These are phyloP conservation scores for Clavispora santaluciae DNA, from an alignment of 805 yeast genomes.

Conservation along the genomic window DNA sequence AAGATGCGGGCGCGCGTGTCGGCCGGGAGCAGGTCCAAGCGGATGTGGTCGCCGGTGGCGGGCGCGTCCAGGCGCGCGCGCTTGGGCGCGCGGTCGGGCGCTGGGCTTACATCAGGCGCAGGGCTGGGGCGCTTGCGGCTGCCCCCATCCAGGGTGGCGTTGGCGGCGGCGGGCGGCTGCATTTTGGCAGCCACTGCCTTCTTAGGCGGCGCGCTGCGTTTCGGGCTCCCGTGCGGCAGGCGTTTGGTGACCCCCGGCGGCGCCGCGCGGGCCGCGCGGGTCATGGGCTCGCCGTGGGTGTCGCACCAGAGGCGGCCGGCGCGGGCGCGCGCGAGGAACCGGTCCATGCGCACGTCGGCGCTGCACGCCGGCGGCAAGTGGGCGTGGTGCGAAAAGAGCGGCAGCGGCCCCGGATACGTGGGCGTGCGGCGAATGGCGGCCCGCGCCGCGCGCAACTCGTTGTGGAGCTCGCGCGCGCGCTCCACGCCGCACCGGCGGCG, in stretches of 20 bases:
- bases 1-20: slow-evolving; percentile 5
- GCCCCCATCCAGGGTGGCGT: too few species aligned
- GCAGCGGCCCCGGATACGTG: slow-evolving; percentile 7
- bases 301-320: slow-evolving; percentile 1
- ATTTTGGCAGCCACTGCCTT: background rate
- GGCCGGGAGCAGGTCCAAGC: background rate
- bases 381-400: slow-evolving; percentile 6
- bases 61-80: background rate
- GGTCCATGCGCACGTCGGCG: slow-evolving; percentile 2
- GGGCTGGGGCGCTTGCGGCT: too few species aligned
- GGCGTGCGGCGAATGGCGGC: slow-evolving; percentile 3
- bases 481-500: slow-evolving; percentile 1
- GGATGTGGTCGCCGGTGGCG: background rate
- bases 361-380: background rate
- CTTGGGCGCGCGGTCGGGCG: background rate
- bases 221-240: too few species aligned
- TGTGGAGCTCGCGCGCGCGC: slow-evolving; percentile 4
- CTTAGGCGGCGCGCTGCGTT: too few species aligned
- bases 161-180: background rate
- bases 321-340: slow-evolving; percentile 1
- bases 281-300: background rate
- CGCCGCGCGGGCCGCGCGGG: too few species aligned
- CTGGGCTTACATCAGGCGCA: too few species aligned
- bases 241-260: too few species aligned
- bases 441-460: slow-evolving; percentile 4